These are phyloP conservation scores for Pleurotus tuber-regium DNA, from an alignment of 768 basidiomycete species.

Conservation along the genomic window DNA sequence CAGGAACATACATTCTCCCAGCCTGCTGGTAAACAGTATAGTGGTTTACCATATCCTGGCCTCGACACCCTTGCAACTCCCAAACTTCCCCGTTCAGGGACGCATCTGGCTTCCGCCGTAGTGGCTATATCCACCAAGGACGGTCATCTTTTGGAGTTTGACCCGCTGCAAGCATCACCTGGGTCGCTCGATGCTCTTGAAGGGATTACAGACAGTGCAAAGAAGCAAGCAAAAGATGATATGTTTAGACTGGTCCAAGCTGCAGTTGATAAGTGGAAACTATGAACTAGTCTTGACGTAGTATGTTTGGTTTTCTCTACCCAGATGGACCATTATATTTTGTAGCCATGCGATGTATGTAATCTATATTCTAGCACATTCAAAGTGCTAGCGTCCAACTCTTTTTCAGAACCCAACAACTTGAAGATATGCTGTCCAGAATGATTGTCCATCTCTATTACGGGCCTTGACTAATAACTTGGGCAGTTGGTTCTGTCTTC, in stretches of 20 bases:
- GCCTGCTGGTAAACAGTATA: conserved; percentile 18
- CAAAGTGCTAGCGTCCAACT: neutral
- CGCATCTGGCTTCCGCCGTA: conserved; percentile 53
- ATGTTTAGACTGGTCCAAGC: conserved; percentile 71
- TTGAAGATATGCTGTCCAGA: conserved; percentile 48
- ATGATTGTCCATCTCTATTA: conserved; percentile 53
- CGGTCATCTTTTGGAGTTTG: conserved; percentile 81
- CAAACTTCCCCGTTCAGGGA: conserved; percentile 29
- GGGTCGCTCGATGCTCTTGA: conserved; percentile 71
- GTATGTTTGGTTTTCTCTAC: neutral
- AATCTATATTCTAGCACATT: conserved; percentile 1
- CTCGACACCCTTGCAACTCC: conserved; percentile 34
- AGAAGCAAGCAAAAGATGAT: conserved; percentile 77
- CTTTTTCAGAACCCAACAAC: conserved; percentile 19
- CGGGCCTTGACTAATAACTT: conserved; percentile 61
- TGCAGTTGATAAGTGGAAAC: conserved; percentile 76
- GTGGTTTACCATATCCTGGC: conserved; percentile 9
- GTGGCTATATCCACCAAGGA: conserved; percentile 80
- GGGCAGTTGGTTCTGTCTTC: conserved; percentile 16
- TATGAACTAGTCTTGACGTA: conserved; percentile 20
- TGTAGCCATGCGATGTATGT: conserved; percentile 8
- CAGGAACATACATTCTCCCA: conserved; percentile 23
- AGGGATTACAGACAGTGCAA: conserved; percentile 78
- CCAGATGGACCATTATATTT: conserved; percentile 9
- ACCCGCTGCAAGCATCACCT: conserved; percentile 75